Percentiles rank a stretch among this genome's conserved stretches.
These are phyloP conservation scores for Diaporthe batatas DNA, from an alignment of 2,329 filamentous ascomycete species.

Conservation along the genomic window DNA sequence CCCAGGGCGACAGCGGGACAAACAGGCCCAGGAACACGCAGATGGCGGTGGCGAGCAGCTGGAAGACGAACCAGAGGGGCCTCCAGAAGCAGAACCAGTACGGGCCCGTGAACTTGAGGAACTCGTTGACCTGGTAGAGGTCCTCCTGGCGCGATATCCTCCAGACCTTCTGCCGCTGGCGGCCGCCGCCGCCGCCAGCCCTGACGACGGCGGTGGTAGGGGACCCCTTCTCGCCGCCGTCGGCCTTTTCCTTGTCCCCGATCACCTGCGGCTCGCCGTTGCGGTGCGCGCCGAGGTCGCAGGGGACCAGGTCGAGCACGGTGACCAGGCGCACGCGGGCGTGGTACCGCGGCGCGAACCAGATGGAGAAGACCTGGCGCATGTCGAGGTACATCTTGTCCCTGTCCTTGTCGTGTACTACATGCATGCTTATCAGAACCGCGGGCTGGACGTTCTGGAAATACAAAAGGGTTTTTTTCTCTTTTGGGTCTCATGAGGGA, in stretches of 20 bases:
- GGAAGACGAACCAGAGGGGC: conserved; percentile 67
- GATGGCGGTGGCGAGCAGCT: conserved; percentile 73
- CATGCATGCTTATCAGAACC: not conserved
- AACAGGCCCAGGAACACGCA: conserved; percentile 64
- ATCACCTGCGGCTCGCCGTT: conserved; percentile 40
- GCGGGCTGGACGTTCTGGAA: too few relatives aligned
- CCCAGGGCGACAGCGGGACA: conserved; percentile 38
- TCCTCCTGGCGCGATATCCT: conserved; percentile 79
- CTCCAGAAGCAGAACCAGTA: conserved; percentile 53
- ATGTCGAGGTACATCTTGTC: conserved; percentile 80
- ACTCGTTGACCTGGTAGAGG: conserved; percentile 82
- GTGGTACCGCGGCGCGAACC: conserved; percentile 81
- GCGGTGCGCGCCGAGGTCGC: conserved; percentile 46
- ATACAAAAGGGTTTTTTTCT: too few relatives aligned
- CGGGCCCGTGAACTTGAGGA: conserved; percentile 78
- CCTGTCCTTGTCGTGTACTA: conserved; percentile 76
- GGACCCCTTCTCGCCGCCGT: conserved; percentile 42
- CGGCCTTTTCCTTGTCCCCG: conserved; percentile 35
- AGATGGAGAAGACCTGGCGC: conserved; percentile 81
- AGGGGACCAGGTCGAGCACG: conserved; percentile 69
- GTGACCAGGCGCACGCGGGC: conserved; percentile 77
- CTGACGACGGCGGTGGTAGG: not conserved
- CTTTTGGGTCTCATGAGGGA: too few relatives aligned
- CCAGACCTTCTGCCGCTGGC: conserved; percentile 43
- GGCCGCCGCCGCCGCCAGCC: too few relatives aligned